Base-by-base conservation (phyloP, 164 flowering plant genomes). In the Chimonanthus praecox region DNA sequence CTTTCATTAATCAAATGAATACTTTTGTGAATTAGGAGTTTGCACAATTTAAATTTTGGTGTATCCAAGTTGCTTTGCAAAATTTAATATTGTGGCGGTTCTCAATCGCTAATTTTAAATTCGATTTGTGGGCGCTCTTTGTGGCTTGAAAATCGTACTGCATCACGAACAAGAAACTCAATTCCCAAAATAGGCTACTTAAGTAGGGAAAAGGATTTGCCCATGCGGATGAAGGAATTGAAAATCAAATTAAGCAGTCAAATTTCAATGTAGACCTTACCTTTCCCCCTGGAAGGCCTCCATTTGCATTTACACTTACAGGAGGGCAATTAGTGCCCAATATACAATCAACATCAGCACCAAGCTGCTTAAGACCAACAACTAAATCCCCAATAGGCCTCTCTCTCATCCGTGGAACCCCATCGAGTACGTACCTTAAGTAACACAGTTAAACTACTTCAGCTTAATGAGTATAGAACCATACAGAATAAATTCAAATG, bases 281-380 rank as follows among this genome's bases (percentile, higher is more conserved):
- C 91, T 91, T 96, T 75, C 98, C 99, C 60, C 98, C 98, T 13
- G 98, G 98, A 84, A 96, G 98, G 61, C 98, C 99, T n/a, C 97
- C 98, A 62, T 88, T 92, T 79, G 82, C 94, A 80, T 83, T 88
- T 60, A 96, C 79, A 64, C 89, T 88, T 49, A 96, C 97, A 74
- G 99, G 99, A 50, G 99, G 99, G 77, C 99, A 96, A 70, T 88
- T 84, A 69, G 99, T 94, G 73, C 95, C 97, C 71, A 88, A 79
- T 61, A 75, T 86, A 79, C 99, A 96, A 73, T 92, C 94, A 79
- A 85, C 94, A 75, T 92, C 95, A 70, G 97, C 95, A 75, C 98
- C 99, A 76, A 96, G 98, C 87, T 96, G 99, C 89, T 94, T 89
- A 69, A 96, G 88, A 82, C 95, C 99, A 67, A 64, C 74, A 72